Evolutionary conservation across 2,329 filamentous ascomycete species (phyloP).

Genomic region (Hymenoscyphus infarciens): DNA sequence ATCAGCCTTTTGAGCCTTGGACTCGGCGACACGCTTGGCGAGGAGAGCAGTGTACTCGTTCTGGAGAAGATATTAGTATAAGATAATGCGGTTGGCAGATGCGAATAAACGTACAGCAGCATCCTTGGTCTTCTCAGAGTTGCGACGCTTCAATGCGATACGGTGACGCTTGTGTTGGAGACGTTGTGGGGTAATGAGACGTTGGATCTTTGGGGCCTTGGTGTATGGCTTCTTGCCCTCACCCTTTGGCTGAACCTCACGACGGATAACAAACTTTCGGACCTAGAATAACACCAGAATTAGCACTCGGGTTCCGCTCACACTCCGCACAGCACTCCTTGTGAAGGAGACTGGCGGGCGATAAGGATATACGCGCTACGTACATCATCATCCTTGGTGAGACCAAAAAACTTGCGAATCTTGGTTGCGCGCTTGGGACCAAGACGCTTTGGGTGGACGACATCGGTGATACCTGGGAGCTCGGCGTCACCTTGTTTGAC

Average conservation of each 20-base stretch:
- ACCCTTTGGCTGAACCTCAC: conserved; percentile 93
- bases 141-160: conserved; percentile 96
- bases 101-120: conserved; percentile 74
- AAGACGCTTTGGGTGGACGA: conserved; percentile 97
- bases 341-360: conserved; percentile 55
- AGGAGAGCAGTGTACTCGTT: conserved; percentile 96
- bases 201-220: conserved; percentile 99
- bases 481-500: conserved; percentile 98
- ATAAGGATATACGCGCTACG: conserved; percentile 64
- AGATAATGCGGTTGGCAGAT: neutral
- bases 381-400: conserved; percentile 99
- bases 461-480: conserved; percentile 94
- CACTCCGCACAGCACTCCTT: conserved; percentile 47
- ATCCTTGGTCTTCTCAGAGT: conserved; percentile 95
- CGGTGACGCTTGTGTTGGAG: conserved; percentile 99
- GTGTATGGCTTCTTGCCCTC: conserved; percentile 98
- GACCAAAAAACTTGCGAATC: conserved; percentile 99
- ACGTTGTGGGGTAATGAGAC: conserved; percentile 97
- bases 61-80: conserved; percentile 50
- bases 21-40: conserved; percentile 94
- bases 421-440: conserved; percentile 99
- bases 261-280: conserved; percentile 99
- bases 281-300: conserved; percentile 52
- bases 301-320: conserved; percentile 40
- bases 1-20: conserved; percentile 91